Conservation (phyloP, 148 eudicot species). For the Nyssa sinensis region DNA sequence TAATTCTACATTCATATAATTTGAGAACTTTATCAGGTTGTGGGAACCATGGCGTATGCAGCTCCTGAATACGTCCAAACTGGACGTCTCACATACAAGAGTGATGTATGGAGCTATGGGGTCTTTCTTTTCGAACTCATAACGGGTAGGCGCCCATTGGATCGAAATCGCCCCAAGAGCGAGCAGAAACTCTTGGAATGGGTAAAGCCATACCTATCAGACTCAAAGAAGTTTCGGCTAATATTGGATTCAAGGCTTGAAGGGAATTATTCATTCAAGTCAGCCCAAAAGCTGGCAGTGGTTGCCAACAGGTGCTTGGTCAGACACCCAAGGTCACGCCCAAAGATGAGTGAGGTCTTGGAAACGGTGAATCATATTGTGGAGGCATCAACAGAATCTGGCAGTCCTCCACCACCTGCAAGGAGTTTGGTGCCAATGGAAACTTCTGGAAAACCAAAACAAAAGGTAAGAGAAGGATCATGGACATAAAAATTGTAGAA, state of each 20-base stretch:
- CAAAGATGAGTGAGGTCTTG: constrained; percentile 87
- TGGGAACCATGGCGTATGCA: constrained; percentile 93
- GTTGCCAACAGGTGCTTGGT: constrained; percentile 83
- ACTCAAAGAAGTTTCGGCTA: constrained; percentile 57
- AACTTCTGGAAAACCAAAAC: constrained; percentile 19
- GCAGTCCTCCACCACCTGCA: constrained; percentile 33
- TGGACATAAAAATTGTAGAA: constrained; percentile 32
- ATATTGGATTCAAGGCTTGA: constrained; percentile 86
- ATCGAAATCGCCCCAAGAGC: constrained; percentile 69
- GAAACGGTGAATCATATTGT: constrained; percentile 61
- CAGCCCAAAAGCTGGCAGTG: constrained; percentile 62
- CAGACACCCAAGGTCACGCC: constrained; percentile 63
- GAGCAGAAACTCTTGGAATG: constrained; percentile 90
- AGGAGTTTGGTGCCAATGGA: constrained; percentile 21
- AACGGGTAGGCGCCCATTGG: constrained; percentile 86
- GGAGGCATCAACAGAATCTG: constrained; percentile 39
- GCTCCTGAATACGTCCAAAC: constrained; percentile 92
- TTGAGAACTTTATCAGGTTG: constrained; percentile 51
- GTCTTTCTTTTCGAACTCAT: constrained; percentile 90
- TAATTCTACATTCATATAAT: no score
- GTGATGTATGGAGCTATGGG: constrained; percentile 92
- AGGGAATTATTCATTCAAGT: constrained; percentile 43
- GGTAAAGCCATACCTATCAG: constrained; percentile 80
- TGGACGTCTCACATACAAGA: constrained; percentile 86
- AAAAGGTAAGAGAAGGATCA: constrained; percentile 29